Evolutionary conservation across 129 eudicot genomes (phyloP), one percentile per base, ranked within the genome.

Genomic region (sunflower (Helianthus annuus)): DNA sequence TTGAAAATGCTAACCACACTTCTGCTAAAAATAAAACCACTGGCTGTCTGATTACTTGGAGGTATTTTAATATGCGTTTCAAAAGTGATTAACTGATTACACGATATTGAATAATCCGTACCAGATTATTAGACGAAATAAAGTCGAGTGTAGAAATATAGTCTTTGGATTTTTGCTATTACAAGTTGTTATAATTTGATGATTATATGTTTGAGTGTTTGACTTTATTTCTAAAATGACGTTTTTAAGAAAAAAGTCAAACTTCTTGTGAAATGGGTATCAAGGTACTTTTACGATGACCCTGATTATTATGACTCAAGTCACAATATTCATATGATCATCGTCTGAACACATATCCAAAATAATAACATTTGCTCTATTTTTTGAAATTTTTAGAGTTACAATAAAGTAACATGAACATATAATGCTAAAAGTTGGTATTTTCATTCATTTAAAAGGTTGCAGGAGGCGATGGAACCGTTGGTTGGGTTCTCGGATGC

Each of bases 401-500:
- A n/a, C n/a, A n/a, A 29, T 27, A 32, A 66, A 8, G 1, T 9
- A 67, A 2, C 9, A 68, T 7, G 22, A 58, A 58, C 29, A 58
- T 58, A 58, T 58, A 24, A 48, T 68, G 13, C 59, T 49, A 68
- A 51, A 38, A 60, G 2, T 12, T 60, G 19, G 10, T 32, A 12
- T 60, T 12, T 45, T 42, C 58, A 42, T 52, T 64, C 36, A 53
- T 74, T 72, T 81, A 76, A 72, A 83, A 95, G 99, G 99, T 88
- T 55, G 99, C 99, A 16, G 99, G 99, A 53, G 99, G 99, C 36
- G 99, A 95, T 76, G 99, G 99, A 42, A 90, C 99, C 1, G 99
- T 95, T 14, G 99, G 99, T 45, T 95, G 99, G 99, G 91, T 91
- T 49, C 96, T 95, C 19, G 99, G 97, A 9, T 88, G 97, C 74